Evolutionary conservation across 768 basidiomycete genomes (phyloP).

Genomic region (Gautieria morchelliformis): DNA sequence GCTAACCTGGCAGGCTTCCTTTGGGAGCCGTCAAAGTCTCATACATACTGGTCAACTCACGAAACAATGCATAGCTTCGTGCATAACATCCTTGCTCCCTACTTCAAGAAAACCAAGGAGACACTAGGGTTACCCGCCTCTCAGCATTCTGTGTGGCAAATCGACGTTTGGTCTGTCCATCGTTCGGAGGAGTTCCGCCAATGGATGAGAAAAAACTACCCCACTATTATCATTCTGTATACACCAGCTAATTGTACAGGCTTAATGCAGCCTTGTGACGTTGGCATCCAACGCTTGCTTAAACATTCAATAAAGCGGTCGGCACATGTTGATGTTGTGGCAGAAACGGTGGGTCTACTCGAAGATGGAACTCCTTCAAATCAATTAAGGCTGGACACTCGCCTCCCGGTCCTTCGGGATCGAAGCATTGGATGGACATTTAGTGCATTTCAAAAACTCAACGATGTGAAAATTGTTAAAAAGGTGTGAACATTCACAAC

Average conservation of each 20-base stretch:
- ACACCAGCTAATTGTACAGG: conserved; percentile 27
- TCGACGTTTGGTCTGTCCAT: conserved; percentile 23
- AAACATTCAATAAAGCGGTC: conserved; percentile 25
- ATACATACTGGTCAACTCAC: background rate
- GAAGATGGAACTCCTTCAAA: too few species aligned
- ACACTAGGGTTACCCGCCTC: background rate
- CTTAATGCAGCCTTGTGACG: conserved; percentile 21
- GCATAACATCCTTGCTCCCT: too few species aligned
- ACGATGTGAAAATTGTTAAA: too few species aligned
- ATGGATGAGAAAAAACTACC: conserved; percentile 25
- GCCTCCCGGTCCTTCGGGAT: too few species aligned
- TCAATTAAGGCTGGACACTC: too few species aligned
- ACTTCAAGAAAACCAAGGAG: background rate
- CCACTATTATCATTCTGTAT: conserved; percentile 22
- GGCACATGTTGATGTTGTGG: conserved; percentile 26
- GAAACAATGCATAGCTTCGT: background rate
- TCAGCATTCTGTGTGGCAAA: conserved; percentile 7
- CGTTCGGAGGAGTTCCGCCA: conserved; percentile 22
- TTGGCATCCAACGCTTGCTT: conserved; percentile 27
- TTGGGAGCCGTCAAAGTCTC: conserved; percentile 18
- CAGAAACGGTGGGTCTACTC: conserved; percentile 19
- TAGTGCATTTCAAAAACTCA: too few species aligned
- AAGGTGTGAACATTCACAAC: too few species aligned
- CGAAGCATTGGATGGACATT: too few species aligned
- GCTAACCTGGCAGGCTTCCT: conserved; percentile 15